Base-by-base conservation (phyloP, 257 asterid genomes). In the Apocynum venetum region DNA sequence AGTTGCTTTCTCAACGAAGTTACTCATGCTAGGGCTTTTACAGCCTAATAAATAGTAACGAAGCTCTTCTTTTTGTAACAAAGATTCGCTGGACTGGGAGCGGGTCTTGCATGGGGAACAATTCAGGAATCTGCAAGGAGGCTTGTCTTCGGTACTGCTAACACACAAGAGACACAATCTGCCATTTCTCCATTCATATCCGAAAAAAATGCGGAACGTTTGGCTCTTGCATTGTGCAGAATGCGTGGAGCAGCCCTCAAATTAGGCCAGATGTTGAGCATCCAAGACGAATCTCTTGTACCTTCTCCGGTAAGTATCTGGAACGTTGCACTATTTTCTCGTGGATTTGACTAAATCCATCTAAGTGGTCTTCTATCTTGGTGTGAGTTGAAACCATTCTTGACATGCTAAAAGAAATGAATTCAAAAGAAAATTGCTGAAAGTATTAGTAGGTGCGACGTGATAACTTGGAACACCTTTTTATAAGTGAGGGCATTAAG, bases 241-340 rank as follows among this genome's bases (percentile, higher is more conserved):
- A 95, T 95, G 98, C 97, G 98, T 68, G 98, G 98, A 75, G 98
- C 98, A 51, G 98, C 98, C 64, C 93, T 95, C 74, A 95, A 95
- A 88, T 80, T 95, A 76, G 98, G 98, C 76, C 98, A 95, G 84
- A 95, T 95, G 98, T 82, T 95, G 81, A 95, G 98, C 75, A 95
- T 95, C 84, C 98, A 95, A 84, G 98, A 95, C 83, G 97, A 95
- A 84, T 88, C 97, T 82, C 86, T 95, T 66, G 86, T 95, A 65
- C 98, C 98, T 78, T 90, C 98, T 87, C 98, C 98, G 59, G 98
- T 94, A 88, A 36, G 82, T 83, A 17, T 67, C 35, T 65, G 31
- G 31, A 25, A 25, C 31, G 31, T 25, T 25, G 31, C 49, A 46
- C 7, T 4, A 46, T 46, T 46, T 46, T 8, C 49, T 8, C 49